Evolutionary conservation across 352 stramenopile genomes (phyloP).

Genomic region (Phytophthora macrochlamydospora): DNA sequence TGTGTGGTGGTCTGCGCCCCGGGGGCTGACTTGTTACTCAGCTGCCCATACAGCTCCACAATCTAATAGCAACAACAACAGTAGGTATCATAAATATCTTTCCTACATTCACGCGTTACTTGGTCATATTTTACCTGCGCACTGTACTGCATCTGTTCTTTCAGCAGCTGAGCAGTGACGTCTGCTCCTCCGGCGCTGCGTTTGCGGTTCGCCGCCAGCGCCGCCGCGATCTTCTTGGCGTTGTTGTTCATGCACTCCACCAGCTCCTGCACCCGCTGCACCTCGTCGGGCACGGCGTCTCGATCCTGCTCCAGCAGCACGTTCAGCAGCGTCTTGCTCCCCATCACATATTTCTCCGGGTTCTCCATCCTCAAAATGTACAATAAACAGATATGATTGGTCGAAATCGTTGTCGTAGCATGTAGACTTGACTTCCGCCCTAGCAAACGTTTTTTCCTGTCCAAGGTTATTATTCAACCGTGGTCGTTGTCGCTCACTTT

Average conservation of each 20-base stretch:
- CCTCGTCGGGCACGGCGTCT: slow-evolving; percentile 43
- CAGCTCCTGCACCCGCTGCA: slow-evolving; percentile 64
- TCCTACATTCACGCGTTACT: background rate
- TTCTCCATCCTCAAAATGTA: no score
- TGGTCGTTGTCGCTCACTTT: no score
- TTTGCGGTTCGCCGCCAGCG: slow-evolving; percentile 48
- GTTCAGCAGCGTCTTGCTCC: slow-evolving; percentile 40
- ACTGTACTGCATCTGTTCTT: slow-evolving; percentile 63
- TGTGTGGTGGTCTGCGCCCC: background rate
- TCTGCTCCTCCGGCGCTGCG: slow-evolving; percentile 25
- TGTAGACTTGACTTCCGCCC: no score
- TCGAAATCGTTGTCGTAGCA: no score
- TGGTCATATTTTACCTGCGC: slow-evolving; percentile 26
- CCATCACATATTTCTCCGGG: slow-evolving; percentile 31
- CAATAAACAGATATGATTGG: no score
- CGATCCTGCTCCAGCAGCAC: slow-evolving; percentile 25
- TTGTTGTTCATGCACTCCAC: slow-evolving; percentile 76
- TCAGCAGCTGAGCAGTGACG: slow-evolving; percentile 56
- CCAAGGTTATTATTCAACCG: no score
- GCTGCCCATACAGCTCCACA: slow-evolving; percentile 39
- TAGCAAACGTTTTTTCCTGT: no score
- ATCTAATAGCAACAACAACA: slow-evolving; percentile 33
- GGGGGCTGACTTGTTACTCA: slow-evolving; percentile 35
- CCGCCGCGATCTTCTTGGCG: slow-evolving; percentile 65
- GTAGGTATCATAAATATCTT: background rate